phyloP scores from a whole-genome alignment of 768 basidiomycete genomes.

The Collybia nuda region DNA sequence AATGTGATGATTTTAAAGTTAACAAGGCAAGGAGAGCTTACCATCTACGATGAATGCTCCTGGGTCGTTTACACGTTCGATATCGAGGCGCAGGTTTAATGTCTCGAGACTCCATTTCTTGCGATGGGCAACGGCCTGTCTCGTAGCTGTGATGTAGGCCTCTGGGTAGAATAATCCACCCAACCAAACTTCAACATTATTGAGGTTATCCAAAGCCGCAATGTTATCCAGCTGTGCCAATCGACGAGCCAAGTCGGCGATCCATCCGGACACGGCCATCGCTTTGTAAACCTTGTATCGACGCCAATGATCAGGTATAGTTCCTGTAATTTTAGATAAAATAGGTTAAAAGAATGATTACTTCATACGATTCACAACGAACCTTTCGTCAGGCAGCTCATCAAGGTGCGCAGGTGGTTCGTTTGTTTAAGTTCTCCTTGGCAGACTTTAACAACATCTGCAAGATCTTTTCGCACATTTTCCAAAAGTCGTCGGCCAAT shows the following conservation, averaged over 20 bases:
- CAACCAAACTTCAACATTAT: conserved; percentile 82
- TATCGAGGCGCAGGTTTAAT: conserved; percentile 73
- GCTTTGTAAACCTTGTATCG: conserved; percentile 84
- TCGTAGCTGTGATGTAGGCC: conserved; percentile 92
- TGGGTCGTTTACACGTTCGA: conserved; percentile 77
- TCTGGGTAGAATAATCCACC: conserved; percentile 96
- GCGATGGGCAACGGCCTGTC: conserved; percentile 93
- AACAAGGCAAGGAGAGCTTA: conserved; percentile 33
- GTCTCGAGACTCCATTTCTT: conserved; percentile 94
- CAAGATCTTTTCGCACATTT: conserved; percentile 79
- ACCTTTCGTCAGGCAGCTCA: conserved; percentile 92
- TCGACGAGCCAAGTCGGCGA: conserved; percentile 77
- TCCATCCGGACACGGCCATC: conserved; percentile 84
- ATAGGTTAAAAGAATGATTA: background rate
- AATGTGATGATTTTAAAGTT: conserved; percentile 1
- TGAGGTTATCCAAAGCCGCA: conserved; percentile 58
- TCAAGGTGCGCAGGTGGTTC: conserved; percentile 89
- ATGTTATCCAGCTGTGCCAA: conserved; percentile 82
- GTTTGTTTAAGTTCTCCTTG: conserved; percentile 91
- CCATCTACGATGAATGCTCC: conserved; percentile 87
- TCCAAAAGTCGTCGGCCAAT: conserved; percentile 80
- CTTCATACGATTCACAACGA: conserved; percentile 8
- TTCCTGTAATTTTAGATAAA: conserved; percentile 57
- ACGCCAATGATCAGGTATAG: conserved; percentile 86
- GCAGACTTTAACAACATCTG: conserved; percentile 81